Conservation (phyloP, 345 rosid species). For the Rhizophora mangle region DNA sequence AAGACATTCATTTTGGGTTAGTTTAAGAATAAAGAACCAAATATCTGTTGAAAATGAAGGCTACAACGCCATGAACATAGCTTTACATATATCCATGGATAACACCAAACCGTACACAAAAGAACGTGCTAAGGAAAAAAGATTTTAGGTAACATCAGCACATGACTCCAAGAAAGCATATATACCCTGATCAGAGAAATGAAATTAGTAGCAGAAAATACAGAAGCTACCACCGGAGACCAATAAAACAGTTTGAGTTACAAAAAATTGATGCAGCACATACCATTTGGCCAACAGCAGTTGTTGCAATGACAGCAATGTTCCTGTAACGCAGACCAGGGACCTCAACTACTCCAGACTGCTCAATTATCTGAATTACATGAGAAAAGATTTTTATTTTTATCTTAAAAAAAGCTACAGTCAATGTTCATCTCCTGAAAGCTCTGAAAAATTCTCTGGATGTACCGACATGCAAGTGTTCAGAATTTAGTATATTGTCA, state of each 20-base stretch:
- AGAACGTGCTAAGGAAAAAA: not conserved
- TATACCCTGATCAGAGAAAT: not conserved
- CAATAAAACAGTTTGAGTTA: not conserved
- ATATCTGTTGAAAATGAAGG: not conserved
- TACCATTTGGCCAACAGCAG: slow-evolving; percentile 87
- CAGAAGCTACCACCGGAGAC: slow-evolving; percentile 9
- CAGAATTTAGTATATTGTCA: no score
- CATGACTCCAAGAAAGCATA: not conserved
- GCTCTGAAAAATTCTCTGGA: no score
- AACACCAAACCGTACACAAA: not conserved
- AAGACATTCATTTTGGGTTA: not conserved
- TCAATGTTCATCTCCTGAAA: not conserved
- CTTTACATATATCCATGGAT: not conserved
- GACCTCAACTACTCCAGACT: slow-evolving; percentile 52
- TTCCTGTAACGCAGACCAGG: slow-evolving; percentile 48
- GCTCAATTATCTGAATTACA: slow-evolving; percentile 56
- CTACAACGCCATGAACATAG: not conserved
- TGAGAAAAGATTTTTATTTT: no score
- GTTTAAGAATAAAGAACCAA: not conserved
- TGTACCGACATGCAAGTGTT: no score
- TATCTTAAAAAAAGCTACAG: not conserved
- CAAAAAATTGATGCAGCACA: slow-evolving; percentile 7
- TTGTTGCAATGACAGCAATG: slow-evolving; percentile 43
- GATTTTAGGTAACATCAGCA: not conserved
- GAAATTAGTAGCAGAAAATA: not conserved